phyloP scores from a whole-genome alignment of 352 stramenopile genomes.

The Phytopythium mirpurense region DNA sequence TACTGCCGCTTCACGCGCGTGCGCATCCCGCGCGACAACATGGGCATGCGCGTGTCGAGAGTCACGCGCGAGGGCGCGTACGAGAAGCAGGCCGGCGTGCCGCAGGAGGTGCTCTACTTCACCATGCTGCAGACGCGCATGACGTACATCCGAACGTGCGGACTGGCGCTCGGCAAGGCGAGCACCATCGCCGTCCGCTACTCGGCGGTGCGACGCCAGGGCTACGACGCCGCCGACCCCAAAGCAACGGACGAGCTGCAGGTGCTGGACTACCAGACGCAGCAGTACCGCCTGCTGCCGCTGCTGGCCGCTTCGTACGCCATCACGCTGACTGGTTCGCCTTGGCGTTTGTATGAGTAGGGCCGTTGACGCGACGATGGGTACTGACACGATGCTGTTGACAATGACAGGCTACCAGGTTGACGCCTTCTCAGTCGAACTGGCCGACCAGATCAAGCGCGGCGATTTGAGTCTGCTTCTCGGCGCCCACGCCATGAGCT shows the following conservation, averaged over 20 bases:
- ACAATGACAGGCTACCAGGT: conserved; percentile 34
- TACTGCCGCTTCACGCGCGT: conserved; percentile 57
- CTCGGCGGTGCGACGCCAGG: conserved; percentile 90
- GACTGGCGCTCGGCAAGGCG: conserved; percentile 73
- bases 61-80: conserved; percentile 64
- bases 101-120: conserved; percentile 63
- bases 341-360: too few relatives aligned
- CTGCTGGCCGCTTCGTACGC: conserved; percentile 90
- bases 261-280: conserved; percentile 94
- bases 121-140: conserved; percentile 81
- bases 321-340: conserved; percentile 63
- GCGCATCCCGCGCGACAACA: conserved; percentile 53
- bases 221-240: conserved; percentile 54
- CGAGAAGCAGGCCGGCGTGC: conserved; percentile 39
- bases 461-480: conserved; percentile 38
- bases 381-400: not conserved
- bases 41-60: conserved; percentile 57
- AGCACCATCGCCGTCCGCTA: conserved; percentile 94
- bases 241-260: conserved; percentile 66
- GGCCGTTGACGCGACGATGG: not conserved
- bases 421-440: conserved; percentile 34
- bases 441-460: conserved; percentile 38
- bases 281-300: conserved; percentile 94
- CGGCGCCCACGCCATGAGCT: conserved; percentile 54
- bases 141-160: conserved; percentile 47